Percentiles rank a stretch among this genome's conserved stretches.
Conservation (phyloP, 2,329 filamentous ascomycete genomes). For the Neofusicoccum kwambonambiense region DNA sequence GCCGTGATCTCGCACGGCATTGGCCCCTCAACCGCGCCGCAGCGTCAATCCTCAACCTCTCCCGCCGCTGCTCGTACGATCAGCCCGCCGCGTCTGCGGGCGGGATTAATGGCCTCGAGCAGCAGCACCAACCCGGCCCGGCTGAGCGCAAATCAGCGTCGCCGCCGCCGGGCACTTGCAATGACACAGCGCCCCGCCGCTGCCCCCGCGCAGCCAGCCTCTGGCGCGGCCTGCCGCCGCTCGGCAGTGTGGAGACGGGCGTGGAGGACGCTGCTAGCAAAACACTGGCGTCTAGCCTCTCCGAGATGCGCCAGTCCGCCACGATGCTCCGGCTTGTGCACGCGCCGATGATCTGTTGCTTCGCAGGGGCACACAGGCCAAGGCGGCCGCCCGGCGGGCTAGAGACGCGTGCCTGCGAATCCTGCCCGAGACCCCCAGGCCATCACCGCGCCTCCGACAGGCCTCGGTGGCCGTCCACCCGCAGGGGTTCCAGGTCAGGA, state of each 20-base stretch:
- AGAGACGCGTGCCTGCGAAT: slow-evolving; percentile 13
- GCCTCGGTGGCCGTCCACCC: background rate
- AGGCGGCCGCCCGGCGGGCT: background rate
- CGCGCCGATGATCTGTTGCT: background rate
- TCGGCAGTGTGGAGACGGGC: background rate
- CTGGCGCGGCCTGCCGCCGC: background rate
- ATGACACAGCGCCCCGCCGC: background rate
- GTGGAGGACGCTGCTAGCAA: background rate
- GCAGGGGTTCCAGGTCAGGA: background rate
- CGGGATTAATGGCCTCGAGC: background rate
- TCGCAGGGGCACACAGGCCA: background rate
- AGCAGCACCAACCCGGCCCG: background rate
- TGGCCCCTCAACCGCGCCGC: slow-evolving; percentile 4
- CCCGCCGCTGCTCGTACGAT: background rate
- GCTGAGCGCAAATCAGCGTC: background rate
- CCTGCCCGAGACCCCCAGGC: slow-evolving; percentile 13
- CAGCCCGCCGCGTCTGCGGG: background rate
- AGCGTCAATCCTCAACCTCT: background rate
- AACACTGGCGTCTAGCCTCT: slow-evolving; percentile 9
- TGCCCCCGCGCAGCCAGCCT: background rate
- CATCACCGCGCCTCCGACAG: slow-evolving; percentile 7
- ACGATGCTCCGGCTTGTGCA: slow-evolving; percentile 5
- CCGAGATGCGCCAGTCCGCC: background rate
- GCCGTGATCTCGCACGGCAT: background rate
- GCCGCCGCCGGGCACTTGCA: background rate